Conservation (phyloP, 2,329 filamentous ascomycete genomes). For the Colletotrichum liriopes region DNA sequence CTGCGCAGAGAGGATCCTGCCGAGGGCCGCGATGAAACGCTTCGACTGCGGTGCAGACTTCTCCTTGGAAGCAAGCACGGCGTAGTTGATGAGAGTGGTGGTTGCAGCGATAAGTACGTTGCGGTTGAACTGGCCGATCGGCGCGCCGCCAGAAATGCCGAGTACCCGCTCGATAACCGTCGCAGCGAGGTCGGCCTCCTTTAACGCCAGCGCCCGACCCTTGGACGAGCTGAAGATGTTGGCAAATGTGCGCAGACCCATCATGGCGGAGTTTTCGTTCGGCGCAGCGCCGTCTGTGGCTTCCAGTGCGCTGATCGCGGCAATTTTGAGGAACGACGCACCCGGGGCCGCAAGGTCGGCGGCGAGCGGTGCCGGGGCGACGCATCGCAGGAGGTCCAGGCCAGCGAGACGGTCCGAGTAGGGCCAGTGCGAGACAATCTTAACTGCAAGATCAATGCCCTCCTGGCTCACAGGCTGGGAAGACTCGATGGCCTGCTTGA, state of each 20-base stretch:
- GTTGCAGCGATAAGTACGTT: constrained; percentile 88
- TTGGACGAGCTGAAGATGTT: constrained; percentile 86
- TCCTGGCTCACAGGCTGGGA: constrained; percentile 63
- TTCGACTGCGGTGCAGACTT: constrained; percentile 54
- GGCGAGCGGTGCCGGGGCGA: constrained; percentile 78
- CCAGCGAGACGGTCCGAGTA: constrained; percentile 85
- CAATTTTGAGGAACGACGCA: constrained; percentile 73
- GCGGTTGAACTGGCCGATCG: constrained; percentile 74
- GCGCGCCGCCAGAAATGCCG: constrained; percentile 62
- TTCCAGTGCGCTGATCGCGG: constrained; percentile 57
- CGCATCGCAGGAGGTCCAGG: constrained; percentile 88
- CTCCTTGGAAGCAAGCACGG: constrained; percentile 75
- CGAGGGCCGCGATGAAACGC: constrained; percentile 73
- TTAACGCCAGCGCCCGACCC: constrained; percentile 77
- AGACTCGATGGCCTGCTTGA: constrained; percentile 77
- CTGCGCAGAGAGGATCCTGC: constrained; percentile 74
- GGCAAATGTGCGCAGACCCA: constrained; percentile 84
- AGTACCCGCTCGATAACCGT: constrained; percentile 75
- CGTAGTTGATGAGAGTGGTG: constrained; percentile 88
- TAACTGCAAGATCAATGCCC: constrained; percentile 77
- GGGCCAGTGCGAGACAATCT: constrained; percentile 85
- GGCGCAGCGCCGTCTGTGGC: constrained; percentile 69
- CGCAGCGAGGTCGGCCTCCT: constrained; percentile 72
- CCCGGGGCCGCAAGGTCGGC: constrained; percentile 71
- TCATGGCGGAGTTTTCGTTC: constrained; percentile 87